Percentiles rank a stretch among this genome's conserved stretches.
Evolutionary conservation across 257 asterid species (phyloP).

Genomic region (Nicotiana sylvestris): DNA sequence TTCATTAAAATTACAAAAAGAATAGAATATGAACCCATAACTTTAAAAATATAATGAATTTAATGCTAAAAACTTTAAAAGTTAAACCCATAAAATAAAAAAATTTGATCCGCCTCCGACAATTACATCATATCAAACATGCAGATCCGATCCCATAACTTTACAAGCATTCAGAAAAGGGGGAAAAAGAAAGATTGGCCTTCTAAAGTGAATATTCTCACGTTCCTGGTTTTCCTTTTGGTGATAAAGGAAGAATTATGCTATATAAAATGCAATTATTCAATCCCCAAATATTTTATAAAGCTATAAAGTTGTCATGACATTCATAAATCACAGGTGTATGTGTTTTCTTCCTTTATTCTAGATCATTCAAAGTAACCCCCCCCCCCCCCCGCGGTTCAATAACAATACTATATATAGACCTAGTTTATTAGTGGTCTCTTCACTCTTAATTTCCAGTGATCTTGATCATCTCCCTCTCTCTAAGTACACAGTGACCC

Average conservation of each 20-base stretch:
- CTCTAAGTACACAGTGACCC: background rate
- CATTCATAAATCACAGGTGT: background rate
- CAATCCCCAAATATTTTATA: background rate
- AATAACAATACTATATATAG: background rate
- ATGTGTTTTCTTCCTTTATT: background rate
- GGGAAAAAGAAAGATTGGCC: background rate
- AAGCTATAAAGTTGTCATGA: background rate
- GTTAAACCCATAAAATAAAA: too few species aligned
- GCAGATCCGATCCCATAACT: background rate
- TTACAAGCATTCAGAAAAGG: background rate
- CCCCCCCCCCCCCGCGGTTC: background rate
- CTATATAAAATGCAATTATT: background rate
- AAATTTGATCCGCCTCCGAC: too few species aligned
- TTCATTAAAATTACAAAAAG: too few species aligned
- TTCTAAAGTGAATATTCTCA: background rate
- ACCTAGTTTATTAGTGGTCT: background rate
- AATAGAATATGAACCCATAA: too few species aligned
- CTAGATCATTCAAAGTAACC: background rate
- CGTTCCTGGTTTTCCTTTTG: background rate
- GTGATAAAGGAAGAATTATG: background rate
- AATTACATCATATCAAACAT: background rate
- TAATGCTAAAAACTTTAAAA: too few species aligned
- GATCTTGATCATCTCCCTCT: background rate
- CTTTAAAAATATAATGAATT: too few species aligned
- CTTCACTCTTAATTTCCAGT: background rate